Conservation (phyloP, 1,139 yeast species). For the Meyerozyma carpophila region DNA sequence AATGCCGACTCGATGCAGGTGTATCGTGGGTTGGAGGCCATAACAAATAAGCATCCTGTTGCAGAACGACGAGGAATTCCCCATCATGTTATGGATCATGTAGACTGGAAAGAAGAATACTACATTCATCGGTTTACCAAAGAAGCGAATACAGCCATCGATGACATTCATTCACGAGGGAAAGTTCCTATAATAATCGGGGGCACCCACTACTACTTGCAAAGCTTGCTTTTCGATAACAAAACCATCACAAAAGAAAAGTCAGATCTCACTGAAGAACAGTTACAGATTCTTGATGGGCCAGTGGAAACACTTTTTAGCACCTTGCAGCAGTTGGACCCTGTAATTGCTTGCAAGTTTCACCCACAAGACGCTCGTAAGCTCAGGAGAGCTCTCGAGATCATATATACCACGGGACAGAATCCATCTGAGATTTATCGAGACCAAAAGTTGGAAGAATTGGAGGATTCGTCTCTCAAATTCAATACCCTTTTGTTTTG, state of each 20-base stretch:
- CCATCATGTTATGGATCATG: constrained; percentile 86
- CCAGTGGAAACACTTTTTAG: constrained; percentile 48
- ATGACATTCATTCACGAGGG: constrained; percentile 61
- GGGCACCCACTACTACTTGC: constrained; percentile 92
- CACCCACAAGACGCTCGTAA: constrained; percentile 89
- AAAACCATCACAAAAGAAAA: constrained; percentile 42
- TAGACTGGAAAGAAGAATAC: constrained; percentile 76
- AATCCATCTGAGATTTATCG: constrained; percentile 68
- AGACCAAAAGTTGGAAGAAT: constrained; percentile 47
- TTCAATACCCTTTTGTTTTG: constrained; percentile 74
- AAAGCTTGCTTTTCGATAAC: constrained; percentile 66
- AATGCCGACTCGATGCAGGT: constrained; percentile 98
- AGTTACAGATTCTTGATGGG: constrained; percentile 48
- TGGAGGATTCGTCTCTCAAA: constrained; percentile 44
- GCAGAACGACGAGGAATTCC: constrained; percentile 66
- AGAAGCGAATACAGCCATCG: constrained; percentile 60
- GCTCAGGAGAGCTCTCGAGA: constrained; percentile 74
- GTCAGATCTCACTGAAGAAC: constrained; percentile 31
- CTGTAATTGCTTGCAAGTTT: constrained; percentile 69
- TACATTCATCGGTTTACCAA: constrained; percentile 73
- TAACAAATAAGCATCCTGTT: constrained; percentile 89
- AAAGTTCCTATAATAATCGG: constrained; percentile 89
- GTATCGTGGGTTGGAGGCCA: constrained; percentile 63
- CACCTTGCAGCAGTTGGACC: constrained; percentile 53
- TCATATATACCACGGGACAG: constrained; percentile 60